A percentile compares a stretch with the other conserved stretches of the same genome.
Conservation (phyloP, 805 yeast genomes). For the Wickerhamiella lipophila region DNA sequence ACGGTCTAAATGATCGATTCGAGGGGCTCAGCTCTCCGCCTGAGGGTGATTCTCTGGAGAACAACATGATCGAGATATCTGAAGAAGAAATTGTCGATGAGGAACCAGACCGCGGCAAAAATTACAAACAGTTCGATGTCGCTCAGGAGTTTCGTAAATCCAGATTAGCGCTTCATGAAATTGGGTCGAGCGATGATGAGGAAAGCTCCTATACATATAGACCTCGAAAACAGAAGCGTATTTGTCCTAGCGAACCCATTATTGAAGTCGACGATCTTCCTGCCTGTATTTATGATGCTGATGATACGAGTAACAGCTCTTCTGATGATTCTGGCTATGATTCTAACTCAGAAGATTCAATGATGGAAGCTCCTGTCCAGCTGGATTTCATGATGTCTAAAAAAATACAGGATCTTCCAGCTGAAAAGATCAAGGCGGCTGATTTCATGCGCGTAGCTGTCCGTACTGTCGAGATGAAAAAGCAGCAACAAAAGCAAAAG, state of each 20-base stretch:
- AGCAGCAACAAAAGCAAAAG: neutral
- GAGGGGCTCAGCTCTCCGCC: neutral
- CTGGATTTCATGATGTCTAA: conserved; percentile 1
- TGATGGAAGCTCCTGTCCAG: neutral
- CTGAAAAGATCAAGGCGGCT: neutral
- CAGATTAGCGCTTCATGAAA: neutral
- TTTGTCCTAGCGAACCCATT: neutral
- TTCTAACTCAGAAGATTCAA: neutral
- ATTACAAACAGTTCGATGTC: too few species aligned
- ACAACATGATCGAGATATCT: neutral
- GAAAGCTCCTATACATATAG: neutral
- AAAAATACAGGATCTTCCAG: neutral
- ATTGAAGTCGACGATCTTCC: neutral
- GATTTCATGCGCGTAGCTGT: conserved; percentile 7
- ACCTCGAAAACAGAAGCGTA: neutral
- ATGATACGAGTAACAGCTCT: neutral
- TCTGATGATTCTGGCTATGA: neutral
- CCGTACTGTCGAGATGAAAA: neutral
- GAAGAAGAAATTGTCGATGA: too few species aligned
- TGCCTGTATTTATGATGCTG: neutral
- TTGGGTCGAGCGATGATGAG: neutral
- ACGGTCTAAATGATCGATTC: neutral
- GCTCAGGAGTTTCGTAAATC: neutral
- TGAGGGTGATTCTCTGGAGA: neutral
- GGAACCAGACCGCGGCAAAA: too few species aligned